Evolutionary conservation across 2,329 filamentous ascomycete genomes (phyloP), one percentile per base, ranked within the genome.

Genomic region (Ceratocystis ficicola): DNA sequence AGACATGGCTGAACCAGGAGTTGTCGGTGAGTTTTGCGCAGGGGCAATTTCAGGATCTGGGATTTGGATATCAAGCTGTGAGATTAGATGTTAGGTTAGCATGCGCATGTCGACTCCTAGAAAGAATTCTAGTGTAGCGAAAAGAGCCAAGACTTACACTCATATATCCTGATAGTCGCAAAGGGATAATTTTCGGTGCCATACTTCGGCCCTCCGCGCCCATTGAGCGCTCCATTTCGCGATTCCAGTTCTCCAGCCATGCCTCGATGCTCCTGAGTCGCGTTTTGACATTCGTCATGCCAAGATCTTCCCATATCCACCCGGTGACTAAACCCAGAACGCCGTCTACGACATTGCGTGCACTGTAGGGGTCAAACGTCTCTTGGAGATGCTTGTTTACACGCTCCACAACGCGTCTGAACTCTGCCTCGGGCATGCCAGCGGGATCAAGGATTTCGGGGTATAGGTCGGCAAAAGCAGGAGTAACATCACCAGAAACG

Each of bases 231-330:
- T 84, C 83, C 80, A 86, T 83, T 68, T 89, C 83, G 7, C 74
- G 73, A 73, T 99, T 99, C 92, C 93, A 96, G 67, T 85, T 81
- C 69, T 95, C 88, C 65, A 99, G 82, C 85, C 89, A 96, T 46
- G 74, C 75, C 76, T 99, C 94, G 20, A 96, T 77, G 8, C 77
- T 80, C 65, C 80, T 82, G 59, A 96, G 74, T 65, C 86, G 82
- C 25, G 80, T 78, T 77, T 97, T 97, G 67, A 88, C 82, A 7
- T 82, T 85, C 2, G 89, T 89, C 44, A 90, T 76, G 1, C 93
- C 91, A 25, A 93, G 71, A 73, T 97, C 93, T 67, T 99, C 94
- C 90, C 91, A 97, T 44, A 97, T 72, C 89, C 92, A 99, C 25
- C 93, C 89, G 0, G 94, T 97, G 44, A 91, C 76, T 3, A 95